Conservation (phyloP, 345 rosid species). For the Hirschfeldia incana region DNA sequence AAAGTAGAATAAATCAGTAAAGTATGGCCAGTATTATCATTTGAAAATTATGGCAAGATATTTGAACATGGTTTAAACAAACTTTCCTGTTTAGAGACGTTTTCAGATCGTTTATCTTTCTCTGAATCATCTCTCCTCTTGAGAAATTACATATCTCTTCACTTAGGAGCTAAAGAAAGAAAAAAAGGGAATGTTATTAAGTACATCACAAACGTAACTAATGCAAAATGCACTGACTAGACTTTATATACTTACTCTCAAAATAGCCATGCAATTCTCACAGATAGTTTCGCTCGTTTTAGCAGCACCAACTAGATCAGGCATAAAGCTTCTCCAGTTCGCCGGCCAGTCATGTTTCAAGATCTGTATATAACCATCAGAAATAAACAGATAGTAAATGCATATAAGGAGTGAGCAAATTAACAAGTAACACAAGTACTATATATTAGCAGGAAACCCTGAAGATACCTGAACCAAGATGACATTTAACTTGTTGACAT, state of each 20-base stretch:
- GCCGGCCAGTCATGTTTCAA: constrained; percentile 97
- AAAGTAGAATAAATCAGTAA: constrained; percentile 28
- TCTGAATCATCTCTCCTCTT: constrained; percentile 94
- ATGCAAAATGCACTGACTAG: background rate
- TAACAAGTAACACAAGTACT: background rate
- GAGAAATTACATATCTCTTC: constrained; percentile 99
- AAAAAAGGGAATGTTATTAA: constrained; percentile 20
- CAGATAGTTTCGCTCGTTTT: constrained; percentile 99
- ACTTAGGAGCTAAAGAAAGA: constrained; percentile 78
- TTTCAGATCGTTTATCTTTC: constrained; percentile 88
- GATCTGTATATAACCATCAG: constrained; percentile 50
- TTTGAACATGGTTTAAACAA: background rate
- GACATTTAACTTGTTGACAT: constrained; percentile 89
- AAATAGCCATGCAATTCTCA: constrained; percentile 93
- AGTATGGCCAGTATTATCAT: constrained; percentile 2
- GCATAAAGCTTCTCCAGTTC: constrained; percentile 93
- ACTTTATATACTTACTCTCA: constrained; percentile 57
- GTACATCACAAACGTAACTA: background rate
- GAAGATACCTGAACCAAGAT: constrained; percentile 82
- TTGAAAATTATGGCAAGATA: constrained; percentile 1
- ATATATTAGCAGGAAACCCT: background rate
- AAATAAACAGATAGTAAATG: constrained; percentile 1
- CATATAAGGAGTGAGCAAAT: background rate
- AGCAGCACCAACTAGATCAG: constrained; percentile 95
- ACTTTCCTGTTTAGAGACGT: constrained; percentile 79